Percentiles rank a stretch among this genome's conserved stretches.
Conservation (phyloP, 1,284 basidiomycete genomes). For the Fomes fomentarius region DNA sequence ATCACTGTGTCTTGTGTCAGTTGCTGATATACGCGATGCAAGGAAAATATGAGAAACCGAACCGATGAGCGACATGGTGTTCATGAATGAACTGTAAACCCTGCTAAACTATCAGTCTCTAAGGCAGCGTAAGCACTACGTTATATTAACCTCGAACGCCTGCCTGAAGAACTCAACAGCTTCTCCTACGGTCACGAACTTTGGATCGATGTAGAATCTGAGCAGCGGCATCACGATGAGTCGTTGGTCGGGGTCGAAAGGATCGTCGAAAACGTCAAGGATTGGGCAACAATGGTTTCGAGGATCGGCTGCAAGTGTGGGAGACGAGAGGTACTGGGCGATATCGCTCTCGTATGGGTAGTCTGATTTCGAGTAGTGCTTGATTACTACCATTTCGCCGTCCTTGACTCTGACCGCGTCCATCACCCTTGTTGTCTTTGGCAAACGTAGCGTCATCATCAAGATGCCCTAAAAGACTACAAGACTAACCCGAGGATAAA, state of each 20-base stretch:
- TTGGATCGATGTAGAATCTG: constrained; percentile 16
- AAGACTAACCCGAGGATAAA: background rate
- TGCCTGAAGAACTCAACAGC: constrained; percentile 27
- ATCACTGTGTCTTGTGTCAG: constrained; percentile 36
- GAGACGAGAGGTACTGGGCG: constrained; percentile 6
- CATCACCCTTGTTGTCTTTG: constrained; percentile 2
- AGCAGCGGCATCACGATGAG: constrained; percentile 30
- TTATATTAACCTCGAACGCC: constrained; percentile 23
- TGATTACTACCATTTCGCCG: constrained; percentile 27
- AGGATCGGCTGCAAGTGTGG: constrained; percentile 3
- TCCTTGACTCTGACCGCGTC: constrained; percentile 33
- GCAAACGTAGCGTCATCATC: background rate
- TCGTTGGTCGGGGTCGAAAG: constrained; percentile 2
- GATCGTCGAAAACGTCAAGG: constrained; percentile 20
- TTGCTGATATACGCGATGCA: background rate
- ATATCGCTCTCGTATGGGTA: constrained; percentile 26
- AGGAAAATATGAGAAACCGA: too few relatives aligned
- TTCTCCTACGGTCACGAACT: constrained; percentile 23
- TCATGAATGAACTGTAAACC: constrained; percentile 25
- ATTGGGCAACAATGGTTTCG: constrained; percentile 26
- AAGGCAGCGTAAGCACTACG: background rate
- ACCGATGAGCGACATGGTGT: constrained; percentile 25
- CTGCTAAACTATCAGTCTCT: background rate
- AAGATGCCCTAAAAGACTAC: background rate
- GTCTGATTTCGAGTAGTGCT: constrained; percentile 12